Evolutionary conservation across 1,139 yeast species (phyloP), one percentile per base, ranked within the genome.

Genomic region (Candida tropicalis): DNA sequence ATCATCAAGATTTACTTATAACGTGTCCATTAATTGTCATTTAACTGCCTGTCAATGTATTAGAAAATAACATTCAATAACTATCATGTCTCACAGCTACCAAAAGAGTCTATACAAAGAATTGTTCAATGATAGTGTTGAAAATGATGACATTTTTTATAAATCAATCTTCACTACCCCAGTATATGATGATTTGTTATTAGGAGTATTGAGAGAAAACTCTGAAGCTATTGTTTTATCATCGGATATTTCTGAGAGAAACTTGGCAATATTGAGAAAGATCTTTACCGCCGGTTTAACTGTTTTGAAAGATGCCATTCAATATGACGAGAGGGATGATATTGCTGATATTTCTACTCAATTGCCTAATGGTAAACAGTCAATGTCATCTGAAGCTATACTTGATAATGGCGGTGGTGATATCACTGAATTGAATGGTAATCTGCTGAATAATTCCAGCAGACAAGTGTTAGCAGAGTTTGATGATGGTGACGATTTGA

Each of bases 401-500:
- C 38, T 50, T 37, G 60, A 56, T 29, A 53, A 51, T 16, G 65
- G 52, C 1, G 63, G 62, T 8, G 61, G 59, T 25, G 66, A 61
- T 39, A 57, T 61, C 33, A 58, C 65, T 7, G 48, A 52, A 9
- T 41, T 58, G 27, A 53, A 43, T 29, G 62, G 58, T 1, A 46
- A 38, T 28, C 41, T 35, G 15, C 48, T 43, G 48, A 38, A 39
- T 13, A 40, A 31, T 3, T 27, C 44, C 29, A 40, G 43, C 12
- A 40, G 41, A 12, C 46, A 43, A 35, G 24, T 33, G 3, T 28
- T 45, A 25, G 25, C 24, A 7, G 51, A 42, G 12, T 49, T 44
- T 29, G 57, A 55, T 16, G 66, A 62, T 31, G 66, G 66, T 28
- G 70, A 62, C 20, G 71, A 66, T 47, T 61, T 66, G 25, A 66